These are phyloP conservation scores for Xanthoconium stramineum DNA, from an alignment of 768 basidiomycete genomes.

Conservation along the genomic window DNA sequence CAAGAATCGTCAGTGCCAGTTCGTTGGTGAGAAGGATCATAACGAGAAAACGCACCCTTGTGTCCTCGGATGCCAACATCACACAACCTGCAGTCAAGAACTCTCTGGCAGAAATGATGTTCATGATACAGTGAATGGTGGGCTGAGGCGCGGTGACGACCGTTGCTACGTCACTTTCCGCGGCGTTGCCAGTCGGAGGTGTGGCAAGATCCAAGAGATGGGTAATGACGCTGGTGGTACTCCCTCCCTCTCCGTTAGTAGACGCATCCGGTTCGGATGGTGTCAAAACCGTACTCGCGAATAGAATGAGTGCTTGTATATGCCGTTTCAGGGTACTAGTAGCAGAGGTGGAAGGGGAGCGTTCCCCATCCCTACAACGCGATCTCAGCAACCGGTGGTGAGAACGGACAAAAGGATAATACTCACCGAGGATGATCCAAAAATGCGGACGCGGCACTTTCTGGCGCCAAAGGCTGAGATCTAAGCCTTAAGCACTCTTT, in stretches of 20 bases:
- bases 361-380: conserved; percentile 55
- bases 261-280: conserved; percentile 19
- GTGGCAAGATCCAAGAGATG: conserved; percentile 48
- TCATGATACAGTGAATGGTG: conserved; percentile 53
- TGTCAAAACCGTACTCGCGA: conserved; percentile 54
- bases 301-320: conserved; percentile 64
- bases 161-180: conserved; percentile 40
- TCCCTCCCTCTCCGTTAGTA: conserved; percentile 15
- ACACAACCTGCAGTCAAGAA: conserved; percentile 59
- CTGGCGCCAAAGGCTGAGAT: conserved; percentile 38
- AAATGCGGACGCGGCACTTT: conserved; percentile 42
- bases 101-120: conserved; percentile 63
- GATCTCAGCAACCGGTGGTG: not conserved
- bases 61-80: conserved; percentile 54
- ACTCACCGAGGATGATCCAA: conserved; percentile 54
- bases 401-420: not conserved
- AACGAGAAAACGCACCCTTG: conserved; percentile 39
- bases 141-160: conserved; percentile 46
- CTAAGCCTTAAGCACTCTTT: conserved; percentile 63
- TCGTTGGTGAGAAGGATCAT: not conserved
- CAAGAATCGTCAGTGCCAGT: not conserved
- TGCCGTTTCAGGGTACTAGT: conserved; percentile 55
- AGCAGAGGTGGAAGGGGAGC: conserved; percentile 41
- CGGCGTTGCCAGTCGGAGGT: conserved; percentile 26
- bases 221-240: conserved; percentile 43